Evolutionary conservation across 1,139 yeast genomes (phyloP), one percentile per base, ranked within the genome.

Genomic region (Cylindricascospora bacillispora): DNA sequence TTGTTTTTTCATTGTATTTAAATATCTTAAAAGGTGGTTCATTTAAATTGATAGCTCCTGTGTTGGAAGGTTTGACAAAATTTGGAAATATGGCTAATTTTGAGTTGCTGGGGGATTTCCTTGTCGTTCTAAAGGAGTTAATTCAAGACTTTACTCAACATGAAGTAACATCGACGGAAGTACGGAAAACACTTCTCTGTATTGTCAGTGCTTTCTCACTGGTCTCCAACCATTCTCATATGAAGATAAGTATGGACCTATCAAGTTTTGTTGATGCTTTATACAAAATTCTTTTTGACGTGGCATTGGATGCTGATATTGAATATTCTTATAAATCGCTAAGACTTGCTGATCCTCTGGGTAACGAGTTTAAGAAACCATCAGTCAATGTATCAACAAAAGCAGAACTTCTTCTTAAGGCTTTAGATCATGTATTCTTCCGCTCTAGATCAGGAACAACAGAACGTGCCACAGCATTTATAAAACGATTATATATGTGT

Each of bases 21-120:
- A 86, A 82, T 43, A 71, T 85, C 25, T 63, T 89, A 39, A 79
- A 70, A 50, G 67, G 66, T 17, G 65, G 72, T 26, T 67, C 72
- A 16, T 69, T 71, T 27, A 68, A 70, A n/a, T 62, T 89, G 33
- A 74, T 83, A 65, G 94, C 93, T 6, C 67, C 89, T 0, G 93
- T 89, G 0, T 63, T 89, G 31, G 97, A 89, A 60, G 97, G 97
- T 5, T 60, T 89, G 35, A 81, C 95, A 2, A 73, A 73, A 50
- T 85, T 78, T 51, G 94, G 97, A 3, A 89, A 78, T 48, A 76
- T 86, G 74, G 86, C 93, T 22, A 89, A 89, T 50, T 73, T 89
- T 32, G 97, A 89, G 42, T 63, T 89, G 32, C 67, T 89, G 43
- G 97, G 97, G 17, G 98, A 89, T 53, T 74, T 89, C 54, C 63